Evolutionary conservation across 2,329 filamentous ascomycete genomes (phyloP).

Genomic region (Pezicula carpinea): DNA sequence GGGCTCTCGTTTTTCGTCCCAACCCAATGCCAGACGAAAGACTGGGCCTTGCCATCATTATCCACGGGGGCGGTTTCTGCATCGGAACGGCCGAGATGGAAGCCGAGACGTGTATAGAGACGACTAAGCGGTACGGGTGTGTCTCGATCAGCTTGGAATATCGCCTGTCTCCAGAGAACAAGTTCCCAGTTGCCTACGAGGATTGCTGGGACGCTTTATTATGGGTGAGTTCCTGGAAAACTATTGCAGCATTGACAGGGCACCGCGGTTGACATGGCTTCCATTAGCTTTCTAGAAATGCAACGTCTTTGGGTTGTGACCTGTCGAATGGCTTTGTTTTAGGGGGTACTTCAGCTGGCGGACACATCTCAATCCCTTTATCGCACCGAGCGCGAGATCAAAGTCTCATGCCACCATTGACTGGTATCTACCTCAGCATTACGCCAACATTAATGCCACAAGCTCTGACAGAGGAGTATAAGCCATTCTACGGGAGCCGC

Average conservation of each 20-base stretch:
- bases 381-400: slow-evolving; percentile 35
- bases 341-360: slow-evolving; percentile 40
- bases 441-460: neutral
- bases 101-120: slow-evolving; percentile 22
- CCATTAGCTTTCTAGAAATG: slow-evolving; percentile 36
- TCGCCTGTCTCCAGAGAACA: slow-evolving; percentile 37
- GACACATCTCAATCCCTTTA: slow-evolving; percentile 32
- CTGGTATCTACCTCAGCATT: slow-evolving; percentile 35
- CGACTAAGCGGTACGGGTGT: slow-evolving; percentile 3
- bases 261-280: slow-evolving; percentile 35
- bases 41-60: neutral
- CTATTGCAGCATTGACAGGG: too few species aligned
- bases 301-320: slow-evolving; percentile 32
- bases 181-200: slow-evolving; percentile 35
- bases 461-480: neutral
- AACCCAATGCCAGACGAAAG: neutral
- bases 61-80: slow-evolving; percentile 26
- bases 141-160: slow-evolving; percentile 34
- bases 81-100: slow-evolving; percentile 29
- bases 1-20: neutral
- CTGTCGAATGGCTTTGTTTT: slow-evolving; percentile 38
- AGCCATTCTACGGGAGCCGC: neutral
- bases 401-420: slow-evolving; percentile 34
- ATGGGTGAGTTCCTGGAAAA: neutral
- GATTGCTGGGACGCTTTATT: slow-evolving; percentile 20